Conservation (phyloP, 1,284 basidiomycete genomes). For the Ceratobasidium sp. region DNA sequence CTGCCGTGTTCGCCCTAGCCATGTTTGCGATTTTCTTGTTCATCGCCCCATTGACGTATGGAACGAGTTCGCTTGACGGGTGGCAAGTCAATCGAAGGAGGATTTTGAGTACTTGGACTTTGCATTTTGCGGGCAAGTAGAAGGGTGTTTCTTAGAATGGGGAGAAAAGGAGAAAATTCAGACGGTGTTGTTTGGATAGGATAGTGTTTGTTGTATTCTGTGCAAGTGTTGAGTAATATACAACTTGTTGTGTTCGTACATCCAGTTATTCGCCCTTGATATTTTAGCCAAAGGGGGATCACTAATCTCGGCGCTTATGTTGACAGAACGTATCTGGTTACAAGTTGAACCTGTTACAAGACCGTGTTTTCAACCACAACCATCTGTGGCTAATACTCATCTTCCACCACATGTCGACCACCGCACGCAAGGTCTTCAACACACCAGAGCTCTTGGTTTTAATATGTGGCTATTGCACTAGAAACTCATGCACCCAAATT, state of each 20-base stretch:
- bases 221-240: constrained; percentile 23
- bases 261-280: no score
- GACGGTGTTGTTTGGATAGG: constrained; percentile 1
- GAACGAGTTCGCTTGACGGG: constrained; percentile 88
- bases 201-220: constrained; percentile 21
- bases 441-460: neutral
- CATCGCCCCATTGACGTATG: constrained; percentile 90
- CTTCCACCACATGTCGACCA: neutral
- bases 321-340: no score
- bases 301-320: neutral
- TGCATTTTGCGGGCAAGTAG: constrained; percentile 75
- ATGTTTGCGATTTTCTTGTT: constrained; percentile 78
- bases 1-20: constrained; percentile 66
- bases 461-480: neutral
- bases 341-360: no score
- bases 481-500: neutral
- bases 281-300: no score
- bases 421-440: neutral
- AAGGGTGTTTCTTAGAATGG: neutral
- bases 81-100: constrained; percentile 76
- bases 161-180: neutral
- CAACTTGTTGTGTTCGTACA: neutral
- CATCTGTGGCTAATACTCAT: neutral
- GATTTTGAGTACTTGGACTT: constrained; percentile 79
- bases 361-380: neutral